Evolutionary conservation across 306 rosid genomes (phyloP).

Genomic region (Macrotyloma uniflorum): DNA sequence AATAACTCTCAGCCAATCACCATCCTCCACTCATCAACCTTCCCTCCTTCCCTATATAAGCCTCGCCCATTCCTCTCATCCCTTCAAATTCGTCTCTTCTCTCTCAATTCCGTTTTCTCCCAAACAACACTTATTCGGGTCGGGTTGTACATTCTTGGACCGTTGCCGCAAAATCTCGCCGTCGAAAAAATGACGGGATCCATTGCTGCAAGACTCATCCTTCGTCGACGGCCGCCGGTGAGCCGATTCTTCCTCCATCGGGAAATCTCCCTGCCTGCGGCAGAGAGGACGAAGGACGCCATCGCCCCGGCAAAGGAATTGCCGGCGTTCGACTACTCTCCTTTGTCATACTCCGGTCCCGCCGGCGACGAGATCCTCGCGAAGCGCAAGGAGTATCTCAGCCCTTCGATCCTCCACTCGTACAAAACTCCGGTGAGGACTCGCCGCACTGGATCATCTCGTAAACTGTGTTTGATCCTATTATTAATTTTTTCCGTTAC

Average conservation of each 20-base stretch:
- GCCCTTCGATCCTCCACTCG: slow-evolving; percentile 72
- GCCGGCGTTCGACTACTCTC: slow-evolving; percentile 75
- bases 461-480: background rate
- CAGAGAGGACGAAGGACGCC: slow-evolving; percentile 33
- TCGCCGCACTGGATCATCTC: slow-evolving; percentile 21
- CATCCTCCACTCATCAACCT: slow-evolving; percentile 30
- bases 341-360: slow-evolving; percentile 78
- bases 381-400: slow-evolving; percentile 76
- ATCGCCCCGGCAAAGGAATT: slow-evolving; percentile 38
- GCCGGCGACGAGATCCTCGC: slow-evolving; percentile 65
- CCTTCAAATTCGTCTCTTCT: background rate
- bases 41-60: slow-evolving; percentile 36
- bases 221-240: slow-evolving; percentile 11
- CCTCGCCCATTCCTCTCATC: background rate
- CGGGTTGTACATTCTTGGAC: slow-evolving; percentile 31
- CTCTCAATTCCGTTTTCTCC: background rate
- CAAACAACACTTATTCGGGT: background rate
- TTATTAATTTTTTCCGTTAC: background rate
- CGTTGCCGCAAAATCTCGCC: slow-evolving; percentile 16
- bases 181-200: slow-evolving; percentile 58
- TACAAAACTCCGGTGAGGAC: slow-evolving; percentile 74
- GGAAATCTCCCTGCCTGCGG: slow-evolving; percentile 46
- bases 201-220: slow-evolving; percentile 26
- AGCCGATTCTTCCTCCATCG: slow-evolving; percentile 34
- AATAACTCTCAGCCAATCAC: slow-evolving; percentile 29